Base-by-base conservation (phyloP, 1,284 basidiomycete genomes). In the Fomitopsis palustris region DNA sequence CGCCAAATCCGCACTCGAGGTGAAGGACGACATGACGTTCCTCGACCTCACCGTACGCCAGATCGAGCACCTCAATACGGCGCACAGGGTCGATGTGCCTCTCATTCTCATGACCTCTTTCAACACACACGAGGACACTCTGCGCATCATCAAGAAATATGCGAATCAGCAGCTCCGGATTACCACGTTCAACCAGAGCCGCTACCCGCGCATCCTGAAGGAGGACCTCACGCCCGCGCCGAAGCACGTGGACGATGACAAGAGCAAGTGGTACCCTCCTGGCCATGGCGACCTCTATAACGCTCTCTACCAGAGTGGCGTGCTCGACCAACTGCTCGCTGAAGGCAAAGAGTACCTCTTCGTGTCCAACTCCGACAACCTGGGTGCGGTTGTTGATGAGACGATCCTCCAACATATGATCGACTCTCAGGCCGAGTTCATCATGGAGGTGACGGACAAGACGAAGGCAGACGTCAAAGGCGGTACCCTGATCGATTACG, bases 371-470 rank as follows among this genome's bases (percentile, higher is more conserved):
- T 96, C 96, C 52, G 96, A 98, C 79, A 98, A 98, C 78, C 79
- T 98, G 71, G 96, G 96, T 72, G 96, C 96, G 62, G 94, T 97
- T 58, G 90, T 92, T 67, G 92, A 94, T 71, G 84, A 92, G 70
- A 81, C 78, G 59, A 94, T 93, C 69, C 77, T 93, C 60, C 89
- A 95, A 74, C 92, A 95, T 77, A 95, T 96, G 90, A 88, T 94
- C 58, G 87, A 94, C 69, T 83, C 84, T 12, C 80, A 89, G 67
- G 86, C 92, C 54, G 93, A 96, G 77, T 96, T 96, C 81, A 75
- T 97, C 72, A 96, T 97, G 95, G 96, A 99, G 78, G 95, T 99
- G 67, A 99, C 96, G 5, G 95, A 99, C 84, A 98, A 99, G 87
- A 98, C 96, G 72, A 98, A 98, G 83, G 96, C 96, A 61, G 96